Evolutionary conservation across 768 basidiomycete species (phyloP).

Genomic region (Boletus speciosus): DNA sequence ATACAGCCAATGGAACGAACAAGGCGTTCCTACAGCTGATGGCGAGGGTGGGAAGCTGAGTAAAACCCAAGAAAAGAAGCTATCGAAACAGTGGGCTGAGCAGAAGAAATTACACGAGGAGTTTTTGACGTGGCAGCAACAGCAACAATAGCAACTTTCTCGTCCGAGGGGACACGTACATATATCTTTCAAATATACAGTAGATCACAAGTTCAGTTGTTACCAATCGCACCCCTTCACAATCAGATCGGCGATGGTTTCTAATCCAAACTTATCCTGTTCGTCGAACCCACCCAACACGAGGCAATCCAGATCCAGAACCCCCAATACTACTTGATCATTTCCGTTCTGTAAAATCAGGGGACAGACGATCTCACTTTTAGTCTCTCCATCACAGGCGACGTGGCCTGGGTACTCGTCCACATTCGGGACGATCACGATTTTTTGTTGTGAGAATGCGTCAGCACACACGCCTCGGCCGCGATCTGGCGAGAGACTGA

Average conservation of each 20-base stretch:
- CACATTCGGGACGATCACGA: conserved; percentile 74
- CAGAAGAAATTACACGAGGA: conserved; percentile 84
- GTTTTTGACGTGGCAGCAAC: conserved; percentile 52
- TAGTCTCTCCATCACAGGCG: conserved; percentile 87
- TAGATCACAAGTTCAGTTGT: conserved; percentile 13
- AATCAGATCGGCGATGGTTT: conserved; percentile 64
- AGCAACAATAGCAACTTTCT: conserved; percentile 14
- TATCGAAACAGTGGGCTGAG: conserved; percentile 63
- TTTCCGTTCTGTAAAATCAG: conserved; percentile 42
- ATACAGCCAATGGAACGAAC: conserved; percentile 83
- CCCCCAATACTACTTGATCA: conserved; percentile 44
- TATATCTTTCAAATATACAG: background rate
- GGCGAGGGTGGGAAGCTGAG: conserved; percentile 79
- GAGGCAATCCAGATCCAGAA: conserved; percentile 86
- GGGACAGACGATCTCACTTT: conserved; percentile 88
- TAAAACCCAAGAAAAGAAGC: conserved; percentile 76
- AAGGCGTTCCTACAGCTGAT: conserved; percentile 84
- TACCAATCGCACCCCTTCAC: conserved; percentile 68
- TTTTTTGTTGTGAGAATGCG: conserved; percentile 54
- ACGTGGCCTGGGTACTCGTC: conserved; percentile 87
- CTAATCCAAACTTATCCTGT: conserved; percentile 74
- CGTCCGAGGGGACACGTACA: background rate
- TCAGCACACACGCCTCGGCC: conserved; percentile 83
- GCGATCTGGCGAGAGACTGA: conserved; percentile 52
- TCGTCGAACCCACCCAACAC: conserved; percentile 66